phyloP scores from a whole-genome alignment of 108 stramenopile species.

The Asterionellopsis glacialis region DNA sequence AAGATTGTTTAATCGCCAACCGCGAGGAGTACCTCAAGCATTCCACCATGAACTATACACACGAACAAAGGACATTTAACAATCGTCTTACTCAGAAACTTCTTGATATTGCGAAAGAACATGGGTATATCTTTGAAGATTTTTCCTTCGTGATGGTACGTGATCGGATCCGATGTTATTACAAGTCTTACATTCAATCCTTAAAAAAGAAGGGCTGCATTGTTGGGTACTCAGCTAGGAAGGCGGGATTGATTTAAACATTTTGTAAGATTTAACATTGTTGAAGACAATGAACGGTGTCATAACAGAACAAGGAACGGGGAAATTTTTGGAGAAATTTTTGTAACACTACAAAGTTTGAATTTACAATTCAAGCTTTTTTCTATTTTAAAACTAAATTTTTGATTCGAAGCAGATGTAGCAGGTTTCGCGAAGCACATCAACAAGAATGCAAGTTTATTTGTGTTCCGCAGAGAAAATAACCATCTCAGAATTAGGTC shows the following conservation, averaged over 20 bases:
- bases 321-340: too few relatives aligned
- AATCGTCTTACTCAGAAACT: constrained; percentile 75
- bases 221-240: constrained; percentile 43
- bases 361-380: too few relatives aligned
- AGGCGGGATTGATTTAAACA: constrained; percentile 17
- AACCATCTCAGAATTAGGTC: too few relatives aligned
- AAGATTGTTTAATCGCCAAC: constrained; percentile 35
- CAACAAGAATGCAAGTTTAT: too few relatives aligned
- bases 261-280: too few relatives aligned
- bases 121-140: constrained; percentile 76
- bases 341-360: too few relatives aligned
- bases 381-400: too few relatives aligned
- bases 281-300: too few relatives aligned
- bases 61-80: constrained; percentile 79
- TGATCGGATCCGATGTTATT: constrained; percentile 66
- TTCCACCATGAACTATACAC: constrained; percentile 74
- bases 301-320: too few relatives aligned
- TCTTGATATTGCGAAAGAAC: constrained; percentile 54
- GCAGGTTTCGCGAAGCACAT: too few relatives aligned
- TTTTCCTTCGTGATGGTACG: constrained; percentile 56
- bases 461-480: too few relatives aligned
- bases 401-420: too few relatives aligned
- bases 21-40: constrained; percentile 47
- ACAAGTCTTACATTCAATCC: constrained; percentile 52
- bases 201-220: constrained; percentile 7